Conservation (phyloP, 2,329 filamentous ascomycete species). For the Sporothrix phasma region DNA sequence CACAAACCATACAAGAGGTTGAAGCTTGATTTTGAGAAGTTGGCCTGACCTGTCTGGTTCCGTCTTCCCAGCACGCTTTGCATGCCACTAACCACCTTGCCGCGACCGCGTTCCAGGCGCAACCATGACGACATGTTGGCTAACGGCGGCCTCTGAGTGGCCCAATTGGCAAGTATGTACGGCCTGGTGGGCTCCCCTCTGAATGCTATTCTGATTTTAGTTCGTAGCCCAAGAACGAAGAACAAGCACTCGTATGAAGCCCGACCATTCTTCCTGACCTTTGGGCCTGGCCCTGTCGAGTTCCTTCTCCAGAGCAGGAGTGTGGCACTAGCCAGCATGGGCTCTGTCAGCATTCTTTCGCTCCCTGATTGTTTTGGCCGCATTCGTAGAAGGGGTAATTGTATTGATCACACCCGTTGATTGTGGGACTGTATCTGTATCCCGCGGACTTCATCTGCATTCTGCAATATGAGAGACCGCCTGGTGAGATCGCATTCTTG, state of each 20-base stretch:
- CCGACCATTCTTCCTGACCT: too few species aligned
- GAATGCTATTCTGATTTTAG: too few species aligned
- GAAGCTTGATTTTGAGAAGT: not conserved
- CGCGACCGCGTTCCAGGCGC: slow-evolving; percentile 6
- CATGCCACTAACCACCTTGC: slow-evolving; percentile 8
- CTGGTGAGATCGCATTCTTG: not conserved
- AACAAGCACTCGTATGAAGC: too few species aligned
- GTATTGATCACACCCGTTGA: too few species aligned
- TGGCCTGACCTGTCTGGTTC: not conserved
- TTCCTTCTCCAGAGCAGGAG: too few species aligned
- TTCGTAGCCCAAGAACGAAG: too few species aligned
- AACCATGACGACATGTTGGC: slow-evolving; percentile 20
- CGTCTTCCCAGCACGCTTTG: not conserved
- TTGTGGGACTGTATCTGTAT: not conserved
- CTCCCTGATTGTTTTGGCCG: not conserved
- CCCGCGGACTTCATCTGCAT: not conserved
- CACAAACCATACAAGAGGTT: not conserved
- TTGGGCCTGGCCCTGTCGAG: too few species aligned
- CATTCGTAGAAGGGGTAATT: not conserved
- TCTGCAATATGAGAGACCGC: not conserved
- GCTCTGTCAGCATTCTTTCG: too few species aligned
- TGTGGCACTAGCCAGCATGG: slow-evolving; percentile 1
- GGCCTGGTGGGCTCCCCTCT: not conserved
- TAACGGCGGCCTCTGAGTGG: slow-evolving; percentile 16
- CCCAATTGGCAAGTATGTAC: not conserved